Base-by-base conservation (phyloP, 2,329 filamentous ascomycete genomes). In the Rachicladosporium sp. region DNA sequence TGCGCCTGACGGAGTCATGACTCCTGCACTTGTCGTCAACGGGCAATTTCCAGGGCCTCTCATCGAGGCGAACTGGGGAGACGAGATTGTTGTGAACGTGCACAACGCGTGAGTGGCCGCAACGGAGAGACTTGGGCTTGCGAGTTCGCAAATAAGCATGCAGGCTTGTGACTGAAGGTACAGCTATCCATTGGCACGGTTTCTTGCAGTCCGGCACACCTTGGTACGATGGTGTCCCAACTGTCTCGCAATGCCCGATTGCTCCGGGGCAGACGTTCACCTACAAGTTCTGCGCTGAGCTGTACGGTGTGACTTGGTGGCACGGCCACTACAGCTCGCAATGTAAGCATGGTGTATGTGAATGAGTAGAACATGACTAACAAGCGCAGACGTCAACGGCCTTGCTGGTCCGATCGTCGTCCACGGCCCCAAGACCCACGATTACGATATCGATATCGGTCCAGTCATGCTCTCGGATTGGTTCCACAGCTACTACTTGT, bases 391-490 rank as follows among this genome's bases (percentile, higher is more conserved):
- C 15, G 44, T 50, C 7, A 51, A 51, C 19, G 56, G 56, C 12
- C 38, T 56, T 8, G 44, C 46, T 30, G 57, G 57, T 10, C 51
- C 51, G 19, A 58, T 67, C 4, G 55, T 64, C 13, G 48, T 68
- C 10, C 55, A 63, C 31, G 65, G 61, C 4, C 61, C 61, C 12
- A 42, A 48, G 12, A 43, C 40, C 6, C 37, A 36, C 8, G 36
- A 39, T 3, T 56, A 59, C 40, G 55, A 60, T 31, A 37, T 49
- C 33, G 61, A 59, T 49, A 38, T 61, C 6, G 61, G 59, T 13
- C 58, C 58, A 9, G 44, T 60, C 12, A 44, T 62, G 36, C 42
- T 64, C 10, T 50, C 48, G 29, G 65, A 67, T 43, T 63, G 55
- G 49, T 65, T 57, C 42, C 64, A 67, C 34, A 41, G 40, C 6